Percentiles rank a stretch among this genome's conserved stretches.
Conservation (phyloP, 116 monocot species). For the Papilionanthe hybrid region DNA sequence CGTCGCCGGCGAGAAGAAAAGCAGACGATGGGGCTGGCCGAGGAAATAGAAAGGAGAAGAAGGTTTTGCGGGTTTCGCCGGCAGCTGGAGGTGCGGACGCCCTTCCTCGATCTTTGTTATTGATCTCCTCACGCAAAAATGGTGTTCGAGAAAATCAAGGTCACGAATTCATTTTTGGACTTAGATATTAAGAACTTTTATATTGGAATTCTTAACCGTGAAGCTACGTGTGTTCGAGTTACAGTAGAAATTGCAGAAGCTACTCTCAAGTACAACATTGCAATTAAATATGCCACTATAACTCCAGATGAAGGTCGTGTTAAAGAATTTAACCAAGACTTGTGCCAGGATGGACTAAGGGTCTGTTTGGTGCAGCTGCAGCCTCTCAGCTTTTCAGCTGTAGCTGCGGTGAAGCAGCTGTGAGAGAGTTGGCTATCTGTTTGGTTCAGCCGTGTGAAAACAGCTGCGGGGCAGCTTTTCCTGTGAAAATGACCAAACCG, state of each 20-base stretch:
- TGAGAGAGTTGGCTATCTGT: no score
- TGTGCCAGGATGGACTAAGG: conserved; percentile 94
- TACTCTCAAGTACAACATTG: conserved; percentile 82
- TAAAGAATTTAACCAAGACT: conserved; percentile 90
- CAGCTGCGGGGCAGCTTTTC: no score
- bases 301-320: conserved; percentile 95
- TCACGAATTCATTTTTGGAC: conserved; percentile 75
- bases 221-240: conserved; percentile 94
- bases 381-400: no score
- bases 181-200: conserved; percentile 95
- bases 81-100: neutral
- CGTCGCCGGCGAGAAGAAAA: no score
- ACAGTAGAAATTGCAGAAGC: conserved; percentile 96
- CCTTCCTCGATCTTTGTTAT: neutral
- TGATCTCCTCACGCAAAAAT: conserved; percentile 15
- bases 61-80: no score
- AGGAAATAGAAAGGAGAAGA: no score
- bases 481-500: no score
- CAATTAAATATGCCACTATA: conserved; percentile 93
- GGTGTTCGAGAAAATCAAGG: conserved; percentile 55
- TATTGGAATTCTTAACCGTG: conserved; percentile 77
- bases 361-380: no score
- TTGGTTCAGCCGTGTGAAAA: no score
- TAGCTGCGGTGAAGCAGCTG: no score
- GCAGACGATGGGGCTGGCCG: no score